Conservation (phyloP, 1,139 yeast species). For the Yamadazyma blattariae region DNA sequence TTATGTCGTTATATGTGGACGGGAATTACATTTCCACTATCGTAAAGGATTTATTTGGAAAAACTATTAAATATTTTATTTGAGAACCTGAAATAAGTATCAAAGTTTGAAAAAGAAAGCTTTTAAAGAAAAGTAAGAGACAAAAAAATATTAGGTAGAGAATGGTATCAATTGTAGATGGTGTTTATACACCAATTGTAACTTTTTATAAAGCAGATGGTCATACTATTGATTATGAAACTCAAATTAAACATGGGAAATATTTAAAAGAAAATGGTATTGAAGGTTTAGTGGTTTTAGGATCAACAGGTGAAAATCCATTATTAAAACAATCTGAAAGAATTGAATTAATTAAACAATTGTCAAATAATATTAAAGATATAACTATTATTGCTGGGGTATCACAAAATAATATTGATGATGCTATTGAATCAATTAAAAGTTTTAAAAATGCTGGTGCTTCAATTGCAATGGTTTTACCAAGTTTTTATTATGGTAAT, state of each 20-base stretch:
- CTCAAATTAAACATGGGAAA: slow-evolving; percentile 32
- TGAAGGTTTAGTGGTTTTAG: slow-evolving; percentile 28
- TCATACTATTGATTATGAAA: slow-evolving; percentile 22
- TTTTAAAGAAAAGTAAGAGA: too few relatives aligned
- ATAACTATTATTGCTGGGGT: slow-evolving; percentile 36
- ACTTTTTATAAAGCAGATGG: slow-evolving; percentile 29
- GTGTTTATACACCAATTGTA: slow-evolving; percentile 33
- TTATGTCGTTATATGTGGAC: too few relatives aligned
- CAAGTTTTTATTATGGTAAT: slow-evolving; percentile 44
- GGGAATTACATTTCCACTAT: too few relatives aligned
- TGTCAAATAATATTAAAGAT: not conserved
- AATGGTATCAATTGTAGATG: slow-evolving; percentile 5
- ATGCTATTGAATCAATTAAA: slow-evolving; percentile 33
- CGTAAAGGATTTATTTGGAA: too few relatives aligned
- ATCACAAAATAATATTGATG: slow-evolving; percentile 34
- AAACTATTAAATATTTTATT: too few relatives aligned
- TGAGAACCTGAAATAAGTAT: too few relatives aligned
- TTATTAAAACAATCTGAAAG: slow-evolving; percentile 42
- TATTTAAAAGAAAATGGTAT: slow-evolving; percentile 25
- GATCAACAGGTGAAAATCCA: slow-evolving; percentile 43
- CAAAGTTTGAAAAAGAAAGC: too few relatives aligned
- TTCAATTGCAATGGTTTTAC: slow-evolving; percentile 36
- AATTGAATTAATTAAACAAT: slow-evolving; percentile 18
- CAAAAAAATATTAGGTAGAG: too few relatives aligned
- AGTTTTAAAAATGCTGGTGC: slow-evolving; percentile 41